phyloP scores from a whole-genome alignment of 2,329 filamentous ascomycete species.

The Hypoxylon sp. region DNA sequence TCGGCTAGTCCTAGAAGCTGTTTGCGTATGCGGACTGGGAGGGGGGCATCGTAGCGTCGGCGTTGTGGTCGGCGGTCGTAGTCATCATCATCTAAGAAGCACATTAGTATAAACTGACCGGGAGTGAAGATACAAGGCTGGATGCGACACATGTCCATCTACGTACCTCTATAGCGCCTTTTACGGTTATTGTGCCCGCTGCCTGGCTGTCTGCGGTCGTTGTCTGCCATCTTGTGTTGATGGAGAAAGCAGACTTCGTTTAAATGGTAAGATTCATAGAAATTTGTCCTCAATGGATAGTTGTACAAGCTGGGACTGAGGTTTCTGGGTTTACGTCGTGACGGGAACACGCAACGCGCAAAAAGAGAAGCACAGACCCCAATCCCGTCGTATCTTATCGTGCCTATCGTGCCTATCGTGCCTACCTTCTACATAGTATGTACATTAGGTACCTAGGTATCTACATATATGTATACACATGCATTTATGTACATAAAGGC shows the following conservation, averaged over 20 bases:
- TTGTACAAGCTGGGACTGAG: slow-evolving; percentile 20
- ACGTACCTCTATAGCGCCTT: slow-evolving; percentile 82
- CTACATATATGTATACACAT: too few relatives aligned
- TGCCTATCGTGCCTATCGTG: neutral
- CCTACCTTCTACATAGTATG: too few relatives aligned
- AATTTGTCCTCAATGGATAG: slow-evolving; percentile 11
- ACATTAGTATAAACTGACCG: slow-evolving; percentile 25
- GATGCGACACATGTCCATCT: slow-evolving; percentile 18
- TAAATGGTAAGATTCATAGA: slow-evolving; percentile 22
- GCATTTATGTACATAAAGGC: too few relatives aligned
- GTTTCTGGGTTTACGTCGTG: slow-evolving; percentile 5
- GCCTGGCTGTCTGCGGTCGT: slow-evolving; percentile 68
- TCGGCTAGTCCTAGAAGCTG: slow-evolving; percentile 87
- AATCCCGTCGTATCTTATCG: slow-evolving; percentile 34
- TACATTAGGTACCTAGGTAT: too few relatives aligned
- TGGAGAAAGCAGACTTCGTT: slow-evolving; percentile 10
- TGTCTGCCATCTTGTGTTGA: slow-evolving; percentile 65
- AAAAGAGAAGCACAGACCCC: slow-evolving; percentile 40
- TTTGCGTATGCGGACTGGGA: slow-evolving; percentile 79
- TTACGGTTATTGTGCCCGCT: slow-evolving; percentile 76
- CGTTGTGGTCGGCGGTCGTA: slow-evolving; percentile 81
- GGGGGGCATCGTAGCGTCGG: slow-evolving; percentile 79
- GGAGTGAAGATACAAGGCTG: slow-evolving; percentile 16
- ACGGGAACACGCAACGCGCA: slow-evolving; percentile 40
- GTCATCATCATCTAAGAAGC: slow-evolving; percentile 77